phyloP scores from a whole-genome alignment of 140 eudicot genomes.

The Oenanthe javanica region DNA sequence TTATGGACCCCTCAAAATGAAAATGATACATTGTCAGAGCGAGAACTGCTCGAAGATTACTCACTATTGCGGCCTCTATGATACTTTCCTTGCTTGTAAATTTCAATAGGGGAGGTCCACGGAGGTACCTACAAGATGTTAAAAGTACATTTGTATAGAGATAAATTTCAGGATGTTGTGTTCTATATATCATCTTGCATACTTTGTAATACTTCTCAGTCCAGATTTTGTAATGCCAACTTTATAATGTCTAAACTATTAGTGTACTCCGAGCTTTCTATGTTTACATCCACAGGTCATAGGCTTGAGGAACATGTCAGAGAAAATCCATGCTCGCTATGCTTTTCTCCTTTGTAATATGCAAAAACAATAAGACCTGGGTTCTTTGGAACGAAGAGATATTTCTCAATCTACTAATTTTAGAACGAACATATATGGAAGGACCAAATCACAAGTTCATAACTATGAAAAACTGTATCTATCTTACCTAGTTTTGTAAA shows the following conservation, averaged over 20 bases:
- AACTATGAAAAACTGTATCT: no score
- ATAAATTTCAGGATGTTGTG: not conserved
- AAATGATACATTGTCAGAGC: constrained; percentile 66
- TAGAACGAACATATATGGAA: no score
- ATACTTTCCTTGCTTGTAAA: not conserved
- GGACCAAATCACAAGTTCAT: no score
- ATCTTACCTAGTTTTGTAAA: no score
- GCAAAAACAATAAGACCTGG: no score
- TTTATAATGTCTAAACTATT: not conserved
- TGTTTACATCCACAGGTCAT: not conserved
- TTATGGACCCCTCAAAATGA: constrained; percentile 92
- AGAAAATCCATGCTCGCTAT: no score
- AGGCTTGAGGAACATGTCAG: not conserved
- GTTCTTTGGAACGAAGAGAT: no score
- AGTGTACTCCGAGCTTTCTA: not conserved
- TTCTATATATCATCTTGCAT: not conserved
- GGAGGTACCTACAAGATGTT: not conserved
- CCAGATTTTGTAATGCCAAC: not conserved
- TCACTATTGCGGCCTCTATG: constrained; percentile 67
- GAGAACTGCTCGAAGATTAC: constrained; percentile 87
- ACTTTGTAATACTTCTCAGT: not conserved
- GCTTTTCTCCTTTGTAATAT: no score
- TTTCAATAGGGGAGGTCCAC: not conserved
- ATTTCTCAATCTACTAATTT: no score
- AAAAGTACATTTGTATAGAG: not conserved